Percentiles rank a stretch among this genome's conserved stretches.
phyloP scores from a whole-genome alignment of 345 rosid species.

The Lumnitzera racemosa region DNA sequence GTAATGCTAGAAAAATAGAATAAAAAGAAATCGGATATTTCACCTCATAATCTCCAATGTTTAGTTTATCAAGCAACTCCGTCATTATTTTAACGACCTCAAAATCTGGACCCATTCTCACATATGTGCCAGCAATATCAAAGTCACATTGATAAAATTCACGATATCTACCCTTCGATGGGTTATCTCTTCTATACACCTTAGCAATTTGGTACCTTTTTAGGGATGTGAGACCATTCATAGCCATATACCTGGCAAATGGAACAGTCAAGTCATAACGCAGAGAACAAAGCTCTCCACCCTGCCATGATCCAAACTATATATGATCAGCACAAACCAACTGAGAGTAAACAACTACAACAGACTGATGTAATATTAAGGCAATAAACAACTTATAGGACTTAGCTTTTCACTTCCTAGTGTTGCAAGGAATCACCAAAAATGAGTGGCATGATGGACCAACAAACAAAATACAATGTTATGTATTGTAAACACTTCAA shows the following conservation, averaged over 20 bases:
- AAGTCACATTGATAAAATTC: constrained; percentile 97
- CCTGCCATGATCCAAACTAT: constrained; percentile 32
- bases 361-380: no score
- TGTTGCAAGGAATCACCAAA: no score
- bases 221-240: constrained; percentile 75
- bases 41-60: constrained; percentile 91
- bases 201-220: constrained; percentile 88
- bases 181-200: constrained; percentile 91
- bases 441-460: no score
- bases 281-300: constrained; percentile 93
- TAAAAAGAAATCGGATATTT: neutral
- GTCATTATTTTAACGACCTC: constrained; percentile 70
- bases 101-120: constrained; percentile 91
- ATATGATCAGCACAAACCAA: neutral
- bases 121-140: constrained; percentile 85
- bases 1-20: neutral
- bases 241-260: constrained; percentile 86
- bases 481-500: no score
- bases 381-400: no score
- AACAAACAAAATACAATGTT: no score
- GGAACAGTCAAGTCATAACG: constrained; percentile 94
- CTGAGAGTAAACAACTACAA: no score
- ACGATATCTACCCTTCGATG: constrained; percentile 89
- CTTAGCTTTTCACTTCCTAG: no score
- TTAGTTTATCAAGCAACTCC: constrained; percentile 69